Evolutionary conservation across 164 flowering plant species (phyloP), one percentile per base, ranked within the genome.

Genomic region (Aristolochia fimbriata): DNA sequence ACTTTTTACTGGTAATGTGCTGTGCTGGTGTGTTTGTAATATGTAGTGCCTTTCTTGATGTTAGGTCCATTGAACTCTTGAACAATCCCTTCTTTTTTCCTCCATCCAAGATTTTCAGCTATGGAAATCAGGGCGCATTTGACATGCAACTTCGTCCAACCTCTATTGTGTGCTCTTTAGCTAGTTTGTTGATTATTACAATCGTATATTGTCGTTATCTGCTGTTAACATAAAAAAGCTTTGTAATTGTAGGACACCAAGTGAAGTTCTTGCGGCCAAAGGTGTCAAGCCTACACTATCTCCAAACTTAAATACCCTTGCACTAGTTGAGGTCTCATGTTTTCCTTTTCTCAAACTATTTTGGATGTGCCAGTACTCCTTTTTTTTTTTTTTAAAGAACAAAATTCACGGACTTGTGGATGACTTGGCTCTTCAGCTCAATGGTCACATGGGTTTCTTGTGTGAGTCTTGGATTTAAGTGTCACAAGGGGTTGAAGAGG

Each of bases 251-350:
- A 92, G 98, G 87, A 92, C 96, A 27, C 98, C 98, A 9, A 96
- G 86, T 17, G 96, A 92, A 81, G 90, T 92, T 66, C 61, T 89
- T 53, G 96, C 96, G 47, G 98, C 98, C 52, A 89, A 69, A 86
- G 98, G 98, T 67, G 96, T 92, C 47, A 92, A 92, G 73, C 98
- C 96, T 37, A 87, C 93, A 66, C 75, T 92, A 63, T 92, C 98
- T 68, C 96, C 98, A 57, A 92, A 92, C 66, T 80, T 92, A 53
- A 80, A 92, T 72, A 92, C 98, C 33, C 94, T 89, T 74, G 93
- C 93, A 15, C 67, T 92, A n/a, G 86, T 92, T 64, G 98, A 92
- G 96, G 98, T 92, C 69, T 54, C 17, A 69, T 61, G n/a, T n/a
- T 13, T 57, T 50, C 59, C 54, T 65, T n/a, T 45, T 55, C 61